A percentile compares a stretch with the other conserved stretches of the same genome.
Evolutionary conservation across 352 stramenopile species (phyloP).

Genomic region (Pythium chondricola): DNA sequence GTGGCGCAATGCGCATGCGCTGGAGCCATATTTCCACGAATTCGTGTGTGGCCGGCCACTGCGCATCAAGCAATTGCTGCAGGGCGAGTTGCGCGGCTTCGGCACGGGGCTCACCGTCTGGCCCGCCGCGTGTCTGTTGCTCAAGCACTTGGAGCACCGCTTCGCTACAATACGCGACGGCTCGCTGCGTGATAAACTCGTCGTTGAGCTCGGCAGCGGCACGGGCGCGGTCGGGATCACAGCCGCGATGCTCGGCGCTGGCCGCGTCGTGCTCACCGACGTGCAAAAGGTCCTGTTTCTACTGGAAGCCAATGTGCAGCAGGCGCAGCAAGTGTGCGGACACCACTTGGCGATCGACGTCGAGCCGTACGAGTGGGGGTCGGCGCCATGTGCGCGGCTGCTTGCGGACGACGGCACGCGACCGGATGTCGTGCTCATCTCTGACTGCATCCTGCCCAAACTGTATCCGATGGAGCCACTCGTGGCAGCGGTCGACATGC

Average conservation of each 20-base stretch:
- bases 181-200: constrained; percentile 29
- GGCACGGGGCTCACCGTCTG: constrained; percentile 79
- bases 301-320: constrained; percentile 82
- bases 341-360: constrained; percentile 44
- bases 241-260: constrained; percentile 76
- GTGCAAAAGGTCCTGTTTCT: constrained; percentile 86
- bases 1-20: constrained; percentile 69
- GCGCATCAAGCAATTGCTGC: constrained; percentile 64
- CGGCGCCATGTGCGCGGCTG: constrained; percentile 26
- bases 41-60: constrained; percentile 33
- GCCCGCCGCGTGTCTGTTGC: constrained; percentile 71
- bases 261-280: constrained; percentile 87
- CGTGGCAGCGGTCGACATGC: constrained; percentile 79
- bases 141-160: constrained; percentile 75
- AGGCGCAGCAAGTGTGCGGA: constrained; percentile 25
- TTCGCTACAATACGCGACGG: constrained; percentile 7
- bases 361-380: constrained; percentile 89
- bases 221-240: constrained; percentile 90
- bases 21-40: constrained; percentile 57
- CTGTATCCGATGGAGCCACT: constrained; percentile 95
- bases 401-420: constrained; percentile 18
- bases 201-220: constrained; percentile 90
- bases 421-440: constrained; percentile 87
- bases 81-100: constrained; percentile 77
- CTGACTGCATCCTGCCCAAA: constrained; percentile 94